Conservation (phyloP, 805 yeast species). For the Candida pini region DNA sequence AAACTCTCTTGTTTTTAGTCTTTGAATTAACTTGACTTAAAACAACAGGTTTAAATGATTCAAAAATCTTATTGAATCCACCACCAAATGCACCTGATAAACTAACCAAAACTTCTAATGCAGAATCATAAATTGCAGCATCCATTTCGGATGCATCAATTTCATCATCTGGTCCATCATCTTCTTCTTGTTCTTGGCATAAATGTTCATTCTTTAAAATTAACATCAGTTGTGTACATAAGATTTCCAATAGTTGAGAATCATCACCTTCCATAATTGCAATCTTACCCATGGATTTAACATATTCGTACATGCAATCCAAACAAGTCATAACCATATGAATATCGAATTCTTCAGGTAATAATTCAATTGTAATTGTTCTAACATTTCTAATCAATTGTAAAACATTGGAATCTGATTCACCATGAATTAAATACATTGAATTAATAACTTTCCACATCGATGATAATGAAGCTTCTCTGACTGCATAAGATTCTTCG, state of each 20-base stretch:
- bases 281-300: constrained; percentile 67
- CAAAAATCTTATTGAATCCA: constrained; percentile 69
- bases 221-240: constrained; percentile 67
- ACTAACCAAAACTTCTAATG: constrained; percentile 78
- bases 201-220: constrained; percentile 78
- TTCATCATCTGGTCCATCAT: constrained; percentile 30
- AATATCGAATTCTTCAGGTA: constrained; percentile 79
- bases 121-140: constrained; percentile 75
- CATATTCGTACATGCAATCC: constrained; percentile 65
- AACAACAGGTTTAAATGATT: constrained; percentile 62
- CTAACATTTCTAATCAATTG: constrained; percentile 63
- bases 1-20: constrained; percentile 69
- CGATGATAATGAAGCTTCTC: constrained; percentile 77
- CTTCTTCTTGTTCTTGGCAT: constrained; percentile 71
- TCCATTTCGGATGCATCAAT: constrained; percentile 51
- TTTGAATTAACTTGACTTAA: constrained; percentile 52
- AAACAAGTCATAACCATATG: constrained; percentile 75
- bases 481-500: constrained; percentile 84
- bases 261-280: constrained; percentile 58
- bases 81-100: constrained; percentile 72
- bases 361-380: constrained; percentile 51
- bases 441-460: constrained; percentile 81
- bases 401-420: constrained; percentile 52
- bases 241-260: constrained; percentile 51
- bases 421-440: constrained; percentile 50